A percentile compares a stretch with the other conserved stretches of the same genome.
Evolutionary conservation across 2,329 filamentous ascomycete genomes (phyloP).

Genomic region (Mariannaea sp.): DNA sequence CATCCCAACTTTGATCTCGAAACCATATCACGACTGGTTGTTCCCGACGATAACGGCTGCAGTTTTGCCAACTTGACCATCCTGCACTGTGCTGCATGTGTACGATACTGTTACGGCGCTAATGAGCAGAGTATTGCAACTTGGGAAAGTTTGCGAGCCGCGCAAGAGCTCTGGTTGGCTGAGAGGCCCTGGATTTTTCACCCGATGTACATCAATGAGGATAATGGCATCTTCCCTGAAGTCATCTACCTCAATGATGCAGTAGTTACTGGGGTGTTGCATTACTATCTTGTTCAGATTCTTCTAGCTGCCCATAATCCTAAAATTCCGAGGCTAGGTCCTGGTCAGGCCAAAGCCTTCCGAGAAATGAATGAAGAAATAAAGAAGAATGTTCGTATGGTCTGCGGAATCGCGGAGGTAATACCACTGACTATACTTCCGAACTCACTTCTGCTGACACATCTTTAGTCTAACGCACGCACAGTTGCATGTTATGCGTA

Average conservation of each 20-base stretch:
- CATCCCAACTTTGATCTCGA: slow-evolving; percentile 36
- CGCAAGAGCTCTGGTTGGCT: slow-evolving; percentile 38
- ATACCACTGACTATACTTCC: neutral
- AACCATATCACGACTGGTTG: slow-evolving; percentile 28
- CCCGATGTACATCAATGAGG: slow-evolving; percentile 32
- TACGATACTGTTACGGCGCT: slow-evolving; percentile 38
- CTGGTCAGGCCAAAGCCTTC: slow-evolving; percentile 34
- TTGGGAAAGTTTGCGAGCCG: slow-evolving; percentile 30
- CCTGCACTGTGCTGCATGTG: slow-evolving; percentile 36
- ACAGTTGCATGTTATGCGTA: slow-evolving; percentile 33
- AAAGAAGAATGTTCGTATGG: slow-evolving; percentile 35
- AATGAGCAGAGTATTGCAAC: slow-evolving; percentile 34
- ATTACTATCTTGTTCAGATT: slow-evolving; percentile 38
- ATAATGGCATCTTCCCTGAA: slow-evolving; percentile 27
- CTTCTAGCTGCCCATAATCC: slow-evolving; percentile 39
- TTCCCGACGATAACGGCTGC: slow-evolving; percentile 34
- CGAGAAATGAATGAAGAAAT: slow-evolving; percentile 37
- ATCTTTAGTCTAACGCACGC: slow-evolving; percentile 30
- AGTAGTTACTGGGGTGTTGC: slow-evolving; percentile 36
- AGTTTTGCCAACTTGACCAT: slow-evolving; percentile 37
- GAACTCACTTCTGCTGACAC: neutral
- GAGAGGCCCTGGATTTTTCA: slow-evolving; percentile 39
- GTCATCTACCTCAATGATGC: slow-evolving; percentile 37
- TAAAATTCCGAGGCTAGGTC: slow-evolving; percentile 33
- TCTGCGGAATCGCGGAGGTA: slow-evolving; percentile 40